These are phyloP conservation scores for Debaryomycetaceae sp. DNA, from an alignment of 1,139 yeast genomes.

Conservation along the genomic window DNA sequence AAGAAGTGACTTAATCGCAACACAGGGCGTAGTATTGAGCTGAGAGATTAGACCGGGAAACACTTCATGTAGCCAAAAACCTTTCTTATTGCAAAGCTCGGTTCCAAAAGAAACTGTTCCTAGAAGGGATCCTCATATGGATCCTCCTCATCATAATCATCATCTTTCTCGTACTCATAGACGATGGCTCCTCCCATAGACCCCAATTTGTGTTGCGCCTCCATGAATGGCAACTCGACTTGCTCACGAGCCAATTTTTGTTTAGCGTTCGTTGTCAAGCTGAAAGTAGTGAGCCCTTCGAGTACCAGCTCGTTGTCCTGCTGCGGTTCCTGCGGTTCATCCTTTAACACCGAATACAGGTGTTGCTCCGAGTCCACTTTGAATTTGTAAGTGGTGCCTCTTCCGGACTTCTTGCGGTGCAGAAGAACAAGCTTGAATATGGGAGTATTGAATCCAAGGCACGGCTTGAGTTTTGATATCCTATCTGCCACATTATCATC, in stretches of 20 bases:
- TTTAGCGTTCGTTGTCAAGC: conserved; percentile 60
- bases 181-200: conserved; percentile 82
- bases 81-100: no score
- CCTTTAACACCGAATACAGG: conserved; percentile 29
- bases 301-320: conserved; percentile 34
- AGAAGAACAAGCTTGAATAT: conserved; percentile 41
- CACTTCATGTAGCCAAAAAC: no score
- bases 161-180: conserved; percentile 74
- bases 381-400: conserved; percentile 52
- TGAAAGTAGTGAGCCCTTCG: conserved; percentile 77
- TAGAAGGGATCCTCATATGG: conserved; percentile 94
- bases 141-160: conserved; percentile 95
- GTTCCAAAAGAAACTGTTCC: no score
- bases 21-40: no score
- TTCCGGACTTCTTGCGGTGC: conserved; percentile 76
- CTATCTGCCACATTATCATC: conserved; percentile 37
- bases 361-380: conserved; percentile 43
- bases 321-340: conserved; percentile 6
- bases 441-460: conserved; percentile 36
- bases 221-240: conserved; percentile 80
- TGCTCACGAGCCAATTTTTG: conserved; percentile 73
- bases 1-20: no score
- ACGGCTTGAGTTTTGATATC: conserved; percentile 35
- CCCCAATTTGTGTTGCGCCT: conserved; percentile 71
- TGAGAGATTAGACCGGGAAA: no score